phyloP scores from a whole-genome alignment of 2,329 filamentous ascomycete species.

The Exserohilum rostratum region DNA sequence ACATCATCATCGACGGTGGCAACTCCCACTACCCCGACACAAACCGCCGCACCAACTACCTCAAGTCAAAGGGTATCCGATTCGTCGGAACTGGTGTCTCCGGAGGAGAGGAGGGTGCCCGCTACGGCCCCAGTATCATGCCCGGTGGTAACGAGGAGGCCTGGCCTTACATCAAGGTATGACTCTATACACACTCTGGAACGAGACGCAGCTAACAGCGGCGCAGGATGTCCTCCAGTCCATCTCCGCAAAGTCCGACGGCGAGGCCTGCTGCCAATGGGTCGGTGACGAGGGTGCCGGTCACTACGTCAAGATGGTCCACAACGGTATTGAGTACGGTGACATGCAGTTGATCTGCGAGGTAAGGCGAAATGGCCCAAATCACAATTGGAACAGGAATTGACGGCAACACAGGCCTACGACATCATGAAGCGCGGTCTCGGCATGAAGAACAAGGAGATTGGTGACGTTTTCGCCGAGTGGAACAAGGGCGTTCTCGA shows the following conservation, averaged over 20 bases:
- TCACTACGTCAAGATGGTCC: slow-evolving; percentile 99
- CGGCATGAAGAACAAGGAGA: slow-evolving; percentile 87
- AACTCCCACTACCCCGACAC: slow-evolving; percentile 99
- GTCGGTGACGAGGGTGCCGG: slow-evolving; percentile 99
- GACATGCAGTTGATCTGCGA: slow-evolving; percentile 99
- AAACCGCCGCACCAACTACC: slow-evolving; percentile 94
- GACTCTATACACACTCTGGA: background rate
- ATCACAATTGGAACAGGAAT: background rate
- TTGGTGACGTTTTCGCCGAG: slow-evolving; percentile 89
- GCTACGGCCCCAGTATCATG: slow-evolving; percentile 97
- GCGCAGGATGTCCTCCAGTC: slow-evolving; percentile 87
- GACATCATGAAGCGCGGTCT: slow-evolving; percentile 99
- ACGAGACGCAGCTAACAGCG: slow-evolving; percentile 22
- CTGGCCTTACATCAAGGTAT: slow-evolving; percentile 90
- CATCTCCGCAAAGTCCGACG: slow-evolving; percentile 96
- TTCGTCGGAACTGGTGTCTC: slow-evolving; percentile 98
- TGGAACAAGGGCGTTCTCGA: slow-evolving; percentile 99
- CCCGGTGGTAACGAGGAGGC: slow-evolving; percentile 98
- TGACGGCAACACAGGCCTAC: slow-evolving; percentile 72
- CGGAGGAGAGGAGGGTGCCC: slow-evolving; percentile 98
- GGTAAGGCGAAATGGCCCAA: slow-evolving; percentile 60
- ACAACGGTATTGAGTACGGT: slow-evolving; percentile 99
- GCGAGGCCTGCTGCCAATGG: slow-evolving; percentile 98
- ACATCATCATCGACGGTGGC: slow-evolving; percentile 99
- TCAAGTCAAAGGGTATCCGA: slow-evolving; percentile 82